phyloP scores from a whole-genome alignment of 1,139 yeast species.

The Yamadazyma spencermartinsiae region DNA sequence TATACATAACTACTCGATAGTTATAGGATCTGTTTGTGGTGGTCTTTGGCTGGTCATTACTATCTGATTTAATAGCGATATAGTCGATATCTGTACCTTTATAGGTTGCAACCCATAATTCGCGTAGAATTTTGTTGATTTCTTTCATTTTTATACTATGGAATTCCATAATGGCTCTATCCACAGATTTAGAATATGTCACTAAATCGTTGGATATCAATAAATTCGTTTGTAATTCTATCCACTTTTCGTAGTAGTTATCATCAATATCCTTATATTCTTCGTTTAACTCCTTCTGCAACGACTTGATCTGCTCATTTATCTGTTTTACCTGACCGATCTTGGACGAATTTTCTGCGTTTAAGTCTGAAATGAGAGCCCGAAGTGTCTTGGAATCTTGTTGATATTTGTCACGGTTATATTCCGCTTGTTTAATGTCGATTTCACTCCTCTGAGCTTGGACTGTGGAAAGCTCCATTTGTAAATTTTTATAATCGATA shows the following conservation, averaged over 20 bases:
- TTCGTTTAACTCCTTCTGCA: slow-evolving; percentile 58
- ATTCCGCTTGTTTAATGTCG: slow-evolving; percentile 62
- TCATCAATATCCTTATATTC: slow-evolving; percentile 72
- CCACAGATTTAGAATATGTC: slow-evolving; percentile 82
- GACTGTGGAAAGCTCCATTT: slow-evolving; percentile 28
- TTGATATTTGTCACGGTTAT: slow-evolving; percentile 64
- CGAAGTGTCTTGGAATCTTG: slow-evolving; percentile 56
- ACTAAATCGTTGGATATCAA: slow-evolving; percentile 83
- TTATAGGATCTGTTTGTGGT: slow-evolving; percentile 67
- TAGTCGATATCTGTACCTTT: slow-evolving; percentile 95
- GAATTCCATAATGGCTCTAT: slow-evolving; percentile 89
- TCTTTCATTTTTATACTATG: slow-evolving; percentile 93
- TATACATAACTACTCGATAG: slow-evolving; percentile 93
- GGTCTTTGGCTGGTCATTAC: slow-evolving; percentile 56
- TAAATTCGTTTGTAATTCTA: slow-evolving; percentile 72
- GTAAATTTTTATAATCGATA: slow-evolving; percentile 36
- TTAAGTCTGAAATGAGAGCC: slow-evolving; percentile 53
- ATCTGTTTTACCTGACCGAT: slow-evolving; percentile 86
- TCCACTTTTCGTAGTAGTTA: slow-evolving; percentile 68
- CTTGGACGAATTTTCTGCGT: slow-evolving; percentile 72
- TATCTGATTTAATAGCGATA: slow-evolving; percentile 82
- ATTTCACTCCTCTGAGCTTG: slow-evolving; percentile 29
- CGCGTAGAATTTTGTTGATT: slow-evolving; percentile 83
- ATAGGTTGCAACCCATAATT: slow-evolving; percentile 91
- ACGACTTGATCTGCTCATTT: slow-evolving; percentile 63